A percentile compares a stretch with the other conserved stretches of the same genome.
These are phyloP conservation scores for Nevesoporus exiguus DNA, from an alignment of 768 basidiomycete species.

Conservation along the genomic window DNA sequence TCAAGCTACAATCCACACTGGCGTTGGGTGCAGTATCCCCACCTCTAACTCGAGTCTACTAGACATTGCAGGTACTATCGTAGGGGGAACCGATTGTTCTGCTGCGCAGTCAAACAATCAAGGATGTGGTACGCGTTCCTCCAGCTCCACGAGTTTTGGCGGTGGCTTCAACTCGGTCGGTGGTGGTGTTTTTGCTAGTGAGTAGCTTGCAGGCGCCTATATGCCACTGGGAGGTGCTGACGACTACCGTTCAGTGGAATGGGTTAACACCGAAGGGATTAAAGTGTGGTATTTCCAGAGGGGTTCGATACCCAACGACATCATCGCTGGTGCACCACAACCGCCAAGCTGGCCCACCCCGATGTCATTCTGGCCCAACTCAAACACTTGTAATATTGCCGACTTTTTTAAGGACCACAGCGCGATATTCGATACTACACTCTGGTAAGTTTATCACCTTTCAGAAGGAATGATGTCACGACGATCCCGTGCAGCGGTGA, in stretches of 20 bases:
- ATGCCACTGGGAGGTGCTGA: not conserved
- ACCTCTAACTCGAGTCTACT: slow-evolving; percentile 45
- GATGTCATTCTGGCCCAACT: slow-evolving; percentile 71
- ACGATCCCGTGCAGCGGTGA: slow-evolving; percentile 58
- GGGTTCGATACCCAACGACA: slow-evolving; percentile 70
- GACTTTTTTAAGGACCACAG: slow-evolving; percentile 75
- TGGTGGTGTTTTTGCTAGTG: slow-evolving; percentile 90
- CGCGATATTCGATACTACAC: slow-evolving; percentile 81
- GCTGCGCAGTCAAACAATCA: slow-evolving; percentile 66
- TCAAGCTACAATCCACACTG: slow-evolving; percentile 81
- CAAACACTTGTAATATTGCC: slow-evolving; percentile 69
- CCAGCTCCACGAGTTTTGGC: slow-evolving; percentile 67
- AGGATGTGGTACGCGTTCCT: slow-evolving; percentile 78
- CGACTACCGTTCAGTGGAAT: slow-evolving; percentile 14
- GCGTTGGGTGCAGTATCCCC: slow-evolving; percentile 62
- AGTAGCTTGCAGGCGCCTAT: slow-evolving; percentile 30
- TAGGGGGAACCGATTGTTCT: slow-evolving; percentile 70
- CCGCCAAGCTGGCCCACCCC: slow-evolving; percentile 77
- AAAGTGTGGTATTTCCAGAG: slow-evolving; percentile 81
- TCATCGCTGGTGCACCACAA: slow-evolving; percentile 65
- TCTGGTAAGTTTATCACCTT: slow-evolving; percentile 50
- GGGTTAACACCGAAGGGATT: slow-evolving; percentile 65
- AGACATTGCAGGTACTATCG: slow-evolving; percentile 58
- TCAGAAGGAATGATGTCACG: not conserved
- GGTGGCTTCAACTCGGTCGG: slow-evolving; percentile 77